A percentile compares a stretch with the other conserved stretches of the same genome.
Conservation (phyloP, 768 basidiomycete species). For the Trametes maxima region DNA sequence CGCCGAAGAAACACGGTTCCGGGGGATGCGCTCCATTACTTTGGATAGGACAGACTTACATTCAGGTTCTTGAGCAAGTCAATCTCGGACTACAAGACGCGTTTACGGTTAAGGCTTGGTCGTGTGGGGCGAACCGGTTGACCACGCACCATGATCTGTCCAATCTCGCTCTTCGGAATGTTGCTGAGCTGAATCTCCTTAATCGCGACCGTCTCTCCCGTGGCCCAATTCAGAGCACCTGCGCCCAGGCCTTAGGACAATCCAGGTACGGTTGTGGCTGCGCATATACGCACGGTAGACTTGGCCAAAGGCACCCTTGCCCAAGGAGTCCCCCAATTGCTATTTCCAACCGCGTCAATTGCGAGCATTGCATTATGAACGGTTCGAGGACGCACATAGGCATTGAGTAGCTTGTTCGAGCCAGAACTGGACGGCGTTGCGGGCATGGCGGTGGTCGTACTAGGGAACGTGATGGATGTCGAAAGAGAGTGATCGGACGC, state of each 20-base stretch:
- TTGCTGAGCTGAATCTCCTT: conserved; percentile 96
- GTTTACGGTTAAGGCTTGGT: not conserved
- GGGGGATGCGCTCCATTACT: not conserved
- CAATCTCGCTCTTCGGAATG: conserved; percentile 90
- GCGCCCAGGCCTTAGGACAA: conserved; percentile 1
- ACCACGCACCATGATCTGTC: conserved; percentile 89
- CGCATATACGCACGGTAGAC: conserved; percentile 79
- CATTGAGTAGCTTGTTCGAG: conserved; percentile 34
- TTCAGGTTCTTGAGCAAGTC: conserved; percentile 96
- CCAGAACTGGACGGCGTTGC: conserved; percentile 19
- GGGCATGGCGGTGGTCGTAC: conserved; percentile 20
- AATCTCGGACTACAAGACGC: conserved; percentile 78
- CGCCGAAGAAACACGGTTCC: not conserved
- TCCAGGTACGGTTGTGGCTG: not conserved
- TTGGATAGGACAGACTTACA: conserved; percentile 45
- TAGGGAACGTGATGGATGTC: conserved; percentile 17
- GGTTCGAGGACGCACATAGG: conserved; percentile 29
- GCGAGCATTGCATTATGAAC: not conserved
- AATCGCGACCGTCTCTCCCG: conserved; percentile 97
- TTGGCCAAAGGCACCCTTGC: conserved; percentile 96
- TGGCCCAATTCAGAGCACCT: conserved; percentile 94
- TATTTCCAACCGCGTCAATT: conserved; percentile 32
- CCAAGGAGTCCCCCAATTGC: conserved; percentile 97
- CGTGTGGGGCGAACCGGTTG: not conserved
- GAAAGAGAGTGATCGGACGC: conserved; percentile 18